phyloP scores from a whole-genome alignment of 805 yeast genomes.

The Kregervanrija fluxuum region DNA sequence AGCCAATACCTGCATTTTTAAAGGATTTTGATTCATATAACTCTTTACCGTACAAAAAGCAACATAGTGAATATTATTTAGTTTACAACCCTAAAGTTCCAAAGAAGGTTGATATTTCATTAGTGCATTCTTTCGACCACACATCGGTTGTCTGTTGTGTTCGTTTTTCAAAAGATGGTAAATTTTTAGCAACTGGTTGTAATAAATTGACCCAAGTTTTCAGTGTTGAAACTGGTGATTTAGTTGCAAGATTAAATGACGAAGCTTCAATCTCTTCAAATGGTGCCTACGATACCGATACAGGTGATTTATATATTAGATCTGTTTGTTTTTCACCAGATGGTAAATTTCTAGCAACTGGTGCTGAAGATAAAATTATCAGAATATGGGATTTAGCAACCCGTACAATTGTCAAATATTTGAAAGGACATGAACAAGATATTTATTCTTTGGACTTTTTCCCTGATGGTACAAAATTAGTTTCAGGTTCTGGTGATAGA shows the following conservation, averaged over 20 bases:
- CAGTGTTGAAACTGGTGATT: constrained; percentile 85
- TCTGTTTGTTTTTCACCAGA: constrained; percentile 96
- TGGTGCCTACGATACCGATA: constrained; percentile 48
- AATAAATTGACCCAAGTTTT: constrained; percentile 93
- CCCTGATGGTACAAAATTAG: constrained; percentile 89
- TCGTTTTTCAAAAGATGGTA: constrained; percentile 84
- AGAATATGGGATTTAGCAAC: constrained; percentile 94
- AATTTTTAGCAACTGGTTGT: constrained; percentile 93
- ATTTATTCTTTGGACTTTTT: constrained; percentile 92
- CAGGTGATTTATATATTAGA: constrained; percentile 85
- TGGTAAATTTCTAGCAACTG: constrained; percentile 88
- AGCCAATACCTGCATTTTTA: constrained; percentile 76
- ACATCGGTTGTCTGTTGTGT: constrained; percentile 96
- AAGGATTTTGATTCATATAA: constrained; percentile 71
- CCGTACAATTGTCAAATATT: constrained; percentile 74
- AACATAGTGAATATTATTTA: constrained; percentile 77
- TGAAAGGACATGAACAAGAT: constrained; percentile 96
- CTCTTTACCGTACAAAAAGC: constrained; percentile 74
- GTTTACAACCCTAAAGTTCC: constrained; percentile 86
- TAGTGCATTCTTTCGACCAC: constrained; percentile 87
- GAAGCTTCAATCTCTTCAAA: constrained; percentile 47
- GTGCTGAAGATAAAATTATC: constrained; percentile 83
- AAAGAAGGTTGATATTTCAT: constrained; percentile 70
- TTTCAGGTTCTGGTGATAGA: constrained; percentile 94
- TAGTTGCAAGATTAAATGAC: constrained; percentile 80